Percentiles rank a stretch among this genome's conserved stretches.
phyloP scores from a whole-genome alignment of 2,329 filamentous ascomycete species.

The Lasiodiplodia sp. region DNA sequence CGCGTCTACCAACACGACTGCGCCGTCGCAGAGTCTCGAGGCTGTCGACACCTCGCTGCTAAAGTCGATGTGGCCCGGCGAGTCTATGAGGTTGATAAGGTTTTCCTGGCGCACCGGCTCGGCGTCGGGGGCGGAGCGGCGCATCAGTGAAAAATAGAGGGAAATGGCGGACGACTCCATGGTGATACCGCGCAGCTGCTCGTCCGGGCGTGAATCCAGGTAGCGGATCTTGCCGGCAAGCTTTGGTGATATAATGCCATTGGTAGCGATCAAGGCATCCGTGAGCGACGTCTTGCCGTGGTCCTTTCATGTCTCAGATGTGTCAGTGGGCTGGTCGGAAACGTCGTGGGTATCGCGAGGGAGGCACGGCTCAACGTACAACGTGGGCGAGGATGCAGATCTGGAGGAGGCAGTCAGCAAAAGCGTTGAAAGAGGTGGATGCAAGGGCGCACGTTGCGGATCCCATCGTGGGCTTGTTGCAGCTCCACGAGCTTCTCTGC shows the following conservation, averaged over 20 bases:
- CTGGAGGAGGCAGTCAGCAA: conserved; percentile 52
- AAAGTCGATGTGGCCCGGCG: conserved; percentile 97
- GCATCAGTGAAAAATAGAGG: conserved; percentile 89
- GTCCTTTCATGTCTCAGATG: conserved; percentile 61
- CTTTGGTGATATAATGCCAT: conserved; percentile 98
- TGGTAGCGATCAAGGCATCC: conserved; percentile 94
- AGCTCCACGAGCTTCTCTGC: conserved; percentile 89
- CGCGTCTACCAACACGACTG: conserved; percentile 91
- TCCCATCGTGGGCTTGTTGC: conserved; percentile 84
- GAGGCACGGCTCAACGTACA: conserved; percentile 49
- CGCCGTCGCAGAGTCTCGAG: conserved; percentile 91
- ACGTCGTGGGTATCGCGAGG: conserved; percentile 4
- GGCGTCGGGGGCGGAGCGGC: conserved; percentile 73
- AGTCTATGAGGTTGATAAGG: conserved; percentile 96
- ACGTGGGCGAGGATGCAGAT: conserved; percentile 97
- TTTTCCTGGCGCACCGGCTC: conserved; percentile 82
- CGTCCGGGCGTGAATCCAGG: conserved; percentile 93
- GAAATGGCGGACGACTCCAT: conserved; percentile 99
- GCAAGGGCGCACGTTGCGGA: conserved; percentile 81
- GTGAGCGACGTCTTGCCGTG: conserved; percentile 98
- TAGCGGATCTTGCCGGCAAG: conserved; percentile 98
- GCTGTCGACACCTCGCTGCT: conserved; percentile 98
- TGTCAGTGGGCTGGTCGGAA: conserved; percentile 30
- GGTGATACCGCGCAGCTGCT: conserved; percentile 96
- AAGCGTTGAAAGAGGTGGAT: background rate